Conservation (phyloP, 2,329 filamentous ascomycete genomes). For the Bimuria novae-zelandiae region DNA sequence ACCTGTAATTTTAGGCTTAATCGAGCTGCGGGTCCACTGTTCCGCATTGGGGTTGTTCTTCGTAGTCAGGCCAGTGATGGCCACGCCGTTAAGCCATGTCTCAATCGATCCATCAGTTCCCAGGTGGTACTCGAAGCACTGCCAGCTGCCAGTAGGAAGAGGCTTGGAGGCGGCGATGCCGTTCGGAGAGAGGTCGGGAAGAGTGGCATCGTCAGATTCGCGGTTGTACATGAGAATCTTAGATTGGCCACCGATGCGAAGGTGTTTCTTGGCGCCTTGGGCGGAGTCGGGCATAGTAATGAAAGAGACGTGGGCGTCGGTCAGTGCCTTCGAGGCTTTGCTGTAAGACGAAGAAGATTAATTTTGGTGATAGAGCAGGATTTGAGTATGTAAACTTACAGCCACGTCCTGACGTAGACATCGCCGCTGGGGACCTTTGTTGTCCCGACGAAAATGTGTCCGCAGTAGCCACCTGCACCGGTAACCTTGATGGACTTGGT, state of each 20-base stretch:
- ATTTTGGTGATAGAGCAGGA: neutral
- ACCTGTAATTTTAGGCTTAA: conserved; percentile 58
- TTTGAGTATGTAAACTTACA: conserved; percentile 52
- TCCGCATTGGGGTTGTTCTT: conserved; percentile 57
- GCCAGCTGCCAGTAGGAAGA: conserved; percentile 58
- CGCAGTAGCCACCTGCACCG: conserved; percentile 62
- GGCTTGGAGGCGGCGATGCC: conserved; percentile 60
- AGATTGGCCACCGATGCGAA: conserved; percentile 65
- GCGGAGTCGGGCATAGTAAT: conserved; percentile 66
- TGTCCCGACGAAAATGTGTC: conserved; percentile 65
- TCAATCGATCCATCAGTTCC: conserved; percentile 62
- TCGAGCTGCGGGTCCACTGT: conserved; percentile 57
- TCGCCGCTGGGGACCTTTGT: conserved; percentile 60
- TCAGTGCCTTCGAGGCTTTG: conserved; percentile 62
- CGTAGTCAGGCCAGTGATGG: conserved; percentile 57
- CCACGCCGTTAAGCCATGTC: conserved; percentile 62
- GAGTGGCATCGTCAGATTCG: conserved; percentile 65
- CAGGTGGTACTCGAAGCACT: conserved; percentile 66
- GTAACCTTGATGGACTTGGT: conserved; percentile 77
- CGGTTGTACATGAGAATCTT: conserved; percentile 69
- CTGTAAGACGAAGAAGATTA: conserved; percentile 43
- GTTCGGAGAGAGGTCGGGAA: conserved; percentile 64
- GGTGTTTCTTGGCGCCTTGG: conserved; percentile 61
- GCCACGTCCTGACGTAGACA: conserved; percentile 60
- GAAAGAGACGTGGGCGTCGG: conserved; percentile 64